Conservation (phyloP, 2,329 filamentous ascomycete species). For the Dactylonectria macrodidyma region DNA sequence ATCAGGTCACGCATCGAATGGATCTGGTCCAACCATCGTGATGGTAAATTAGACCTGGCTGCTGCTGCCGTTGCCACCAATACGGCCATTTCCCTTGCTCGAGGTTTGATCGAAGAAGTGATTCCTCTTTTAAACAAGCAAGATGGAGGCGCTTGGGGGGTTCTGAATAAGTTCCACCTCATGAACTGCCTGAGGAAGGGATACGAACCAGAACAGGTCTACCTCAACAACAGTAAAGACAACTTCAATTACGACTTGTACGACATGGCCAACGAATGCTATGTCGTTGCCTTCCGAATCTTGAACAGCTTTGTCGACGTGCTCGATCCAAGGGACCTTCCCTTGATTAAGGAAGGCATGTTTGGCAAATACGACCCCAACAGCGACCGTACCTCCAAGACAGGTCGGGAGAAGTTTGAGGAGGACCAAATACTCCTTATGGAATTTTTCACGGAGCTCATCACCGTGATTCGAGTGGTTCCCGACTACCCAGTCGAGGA, state of each 20-base stretch:
- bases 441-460: constrained; percentile 53
- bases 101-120: constrained; percentile 51
- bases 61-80: constrained; percentile 56
- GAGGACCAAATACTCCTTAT: constrained; percentile 55
- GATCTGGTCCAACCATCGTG: constrained; percentile 46
- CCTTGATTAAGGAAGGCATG: constrained; percentile 44
- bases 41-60: constrained; percentile 43
- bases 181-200: constrained; percentile 22
- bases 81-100: constrained; percentile 53
- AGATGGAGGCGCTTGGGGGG: neutral
- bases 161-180: neutral
- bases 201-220: constrained; percentile 23
- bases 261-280: constrained; percentile 44
- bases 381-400: constrained; percentile 43
- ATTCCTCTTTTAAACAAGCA: neutral
- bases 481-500: constrained; percentile 52
- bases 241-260: constrained; percentile 43
- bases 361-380: constrained; percentile 47
- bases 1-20: constrained; percentile 49
- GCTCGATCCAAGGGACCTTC: constrained; percentile 30
- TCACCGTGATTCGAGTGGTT: constrained; percentile 39
- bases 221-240: too few species aligned
- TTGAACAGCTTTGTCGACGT: constrained; percentile 7
- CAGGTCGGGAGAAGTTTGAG: constrained; percentile 49
- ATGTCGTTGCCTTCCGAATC: constrained; percentile 28